Evolutionary conservation across 2,329 filamentous ascomycete species (phyloP).

Genomic region (Didymella exigua): DNA sequence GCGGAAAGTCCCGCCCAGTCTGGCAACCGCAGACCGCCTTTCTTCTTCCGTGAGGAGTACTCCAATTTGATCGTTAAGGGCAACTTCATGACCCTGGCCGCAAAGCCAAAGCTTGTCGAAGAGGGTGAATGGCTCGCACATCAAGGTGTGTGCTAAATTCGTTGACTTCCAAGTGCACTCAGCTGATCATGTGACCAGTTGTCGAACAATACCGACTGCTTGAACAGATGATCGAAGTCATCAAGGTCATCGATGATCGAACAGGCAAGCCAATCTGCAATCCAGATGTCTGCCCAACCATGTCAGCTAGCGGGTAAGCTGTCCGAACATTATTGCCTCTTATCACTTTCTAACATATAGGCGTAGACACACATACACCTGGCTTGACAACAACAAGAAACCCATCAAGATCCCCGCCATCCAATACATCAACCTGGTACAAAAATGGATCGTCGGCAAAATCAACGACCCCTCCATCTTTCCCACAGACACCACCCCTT

Average conservation of each 20-base stretch:
- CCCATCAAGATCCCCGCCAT: slow-evolving; percentile 90
- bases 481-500: slow-evolving; percentile 78
- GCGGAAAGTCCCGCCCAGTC: slow-evolving; percentile 43
- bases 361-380: slow-evolving; percentile 83
- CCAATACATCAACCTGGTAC: slow-evolving; percentile 94
- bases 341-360: slow-evolving; percentile 10
- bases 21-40: slow-evolving; percentile 69
- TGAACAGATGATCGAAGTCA: slow-evolving; percentile 85
- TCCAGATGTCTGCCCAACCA: slow-evolving; percentile 79
- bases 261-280: slow-evolving; percentile 81
- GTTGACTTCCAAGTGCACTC: slow-evolving; percentile 4
- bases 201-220: slow-evolving; percentile 91
- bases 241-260: slow-evolving; percentile 83
- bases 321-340: background rate
- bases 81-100: slow-evolving; percentile 95
- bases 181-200: slow-evolving; percentile 60
- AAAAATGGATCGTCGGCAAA: slow-evolving; percentile 97
- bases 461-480: slow-evolving; percentile 90
- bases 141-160: slow-evolving; percentile 66
- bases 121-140: slow-evolving; percentile 95
- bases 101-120: slow-evolving; percentile 90
- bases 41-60: slow-evolving; percentile 77
- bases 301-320: slow-evolving; percentile 89
- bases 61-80: slow-evolving; percentile 91
- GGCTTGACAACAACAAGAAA: slow-evolving; percentile 85